Evolutionary conservation across 768 basidiomycete species (phyloP).

Genomic region (Rhodotorula kratochvilovae): DNA sequence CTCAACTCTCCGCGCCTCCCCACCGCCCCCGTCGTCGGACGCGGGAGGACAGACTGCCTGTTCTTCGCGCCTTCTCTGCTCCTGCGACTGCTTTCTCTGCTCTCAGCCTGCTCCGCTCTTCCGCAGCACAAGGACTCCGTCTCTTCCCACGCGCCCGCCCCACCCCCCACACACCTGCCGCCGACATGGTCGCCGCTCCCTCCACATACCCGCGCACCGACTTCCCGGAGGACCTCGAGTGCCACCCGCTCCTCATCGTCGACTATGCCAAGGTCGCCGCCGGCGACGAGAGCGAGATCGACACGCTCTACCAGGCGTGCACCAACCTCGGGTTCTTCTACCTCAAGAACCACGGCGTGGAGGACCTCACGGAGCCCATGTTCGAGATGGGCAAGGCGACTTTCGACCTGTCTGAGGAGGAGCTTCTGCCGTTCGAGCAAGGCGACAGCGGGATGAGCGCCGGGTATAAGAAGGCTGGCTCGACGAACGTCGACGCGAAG

Average conservation of each 20-base stretch:
- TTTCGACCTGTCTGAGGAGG: conserved; percentile 56
- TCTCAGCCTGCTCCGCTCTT: no score
- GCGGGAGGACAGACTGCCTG: no score
- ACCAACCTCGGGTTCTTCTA: conserved; percentile 66
- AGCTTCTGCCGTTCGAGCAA: conserved; percentile 60
- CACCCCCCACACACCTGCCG: background rate
- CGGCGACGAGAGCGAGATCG: conserved; percentile 52
- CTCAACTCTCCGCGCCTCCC: no score
- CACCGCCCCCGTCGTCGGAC: no score
- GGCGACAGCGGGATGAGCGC: conserved; percentile 48
- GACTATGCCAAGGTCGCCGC: conserved; percentile 56
- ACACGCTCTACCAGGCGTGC: conserved; percentile 58
- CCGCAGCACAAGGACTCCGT: no score
- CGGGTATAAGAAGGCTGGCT: conserved; percentile 53
- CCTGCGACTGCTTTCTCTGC: no score
- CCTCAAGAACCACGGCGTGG: conserved; percentile 38
- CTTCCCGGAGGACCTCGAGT: conserved; percentile 57
- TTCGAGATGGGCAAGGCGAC: conserved; percentile 59
- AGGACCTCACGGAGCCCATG: conserved; percentile 53
- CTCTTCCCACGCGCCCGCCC: no score
- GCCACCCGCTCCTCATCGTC: conserved; percentile 58
- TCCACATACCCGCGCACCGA: conserved; percentile 9
- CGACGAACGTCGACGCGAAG: conserved; percentile 43
- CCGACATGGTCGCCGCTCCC: background rate
- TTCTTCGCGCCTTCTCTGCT: no score